Percentiles rank a stretch among this genome's conserved stretches.
Conservation (phyloP, 345 rosid species). For the Moricandia moricandioides region DNA sequence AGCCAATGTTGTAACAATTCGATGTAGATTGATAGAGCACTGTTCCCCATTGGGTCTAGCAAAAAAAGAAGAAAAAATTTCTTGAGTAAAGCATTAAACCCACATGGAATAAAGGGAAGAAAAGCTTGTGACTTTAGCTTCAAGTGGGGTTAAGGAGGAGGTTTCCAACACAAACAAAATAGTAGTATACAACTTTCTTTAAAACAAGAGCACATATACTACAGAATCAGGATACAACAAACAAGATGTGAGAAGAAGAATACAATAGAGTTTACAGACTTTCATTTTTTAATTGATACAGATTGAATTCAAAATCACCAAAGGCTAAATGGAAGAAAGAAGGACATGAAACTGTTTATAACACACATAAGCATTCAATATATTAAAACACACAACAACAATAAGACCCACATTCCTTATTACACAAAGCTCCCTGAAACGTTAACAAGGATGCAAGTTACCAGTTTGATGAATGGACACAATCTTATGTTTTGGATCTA, state of each 20-base stretch:
- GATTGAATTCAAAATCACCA: neutral
- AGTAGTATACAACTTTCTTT: neutral
- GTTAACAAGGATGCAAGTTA: neutral
- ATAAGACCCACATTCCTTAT: neutral
- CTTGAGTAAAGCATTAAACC: conserved; percentile 10
- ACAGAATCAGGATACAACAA: conserved; percentile 5
- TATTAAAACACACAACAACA: neutral
- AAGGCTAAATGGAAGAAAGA: neutral
- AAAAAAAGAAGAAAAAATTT: neutral
- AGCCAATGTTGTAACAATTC: neutral
- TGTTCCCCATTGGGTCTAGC: conserved; percentile 20
- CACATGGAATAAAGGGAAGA: conserved; percentile 24
- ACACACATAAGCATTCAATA: neutral
- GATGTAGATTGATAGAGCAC: neutral
- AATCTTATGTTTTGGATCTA: neutral
- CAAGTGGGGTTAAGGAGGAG: conserved; percentile 21
- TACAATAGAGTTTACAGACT: neutral
- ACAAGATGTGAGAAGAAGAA: neutral
- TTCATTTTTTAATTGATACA: conserved; percentile 3
- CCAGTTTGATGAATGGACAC: neutral
- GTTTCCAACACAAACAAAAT: conserved; percentile 23
- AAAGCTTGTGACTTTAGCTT: conserved; percentile 26
- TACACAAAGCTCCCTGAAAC: conserved; percentile 1
- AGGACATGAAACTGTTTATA: neutral
- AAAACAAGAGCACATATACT: neutral